Evolutionary conservation across 768 basidiomycete species (phyloP), one percentile per base, ranked within the genome.

Genomic region (Lactarius hengduanensis): DNA sequence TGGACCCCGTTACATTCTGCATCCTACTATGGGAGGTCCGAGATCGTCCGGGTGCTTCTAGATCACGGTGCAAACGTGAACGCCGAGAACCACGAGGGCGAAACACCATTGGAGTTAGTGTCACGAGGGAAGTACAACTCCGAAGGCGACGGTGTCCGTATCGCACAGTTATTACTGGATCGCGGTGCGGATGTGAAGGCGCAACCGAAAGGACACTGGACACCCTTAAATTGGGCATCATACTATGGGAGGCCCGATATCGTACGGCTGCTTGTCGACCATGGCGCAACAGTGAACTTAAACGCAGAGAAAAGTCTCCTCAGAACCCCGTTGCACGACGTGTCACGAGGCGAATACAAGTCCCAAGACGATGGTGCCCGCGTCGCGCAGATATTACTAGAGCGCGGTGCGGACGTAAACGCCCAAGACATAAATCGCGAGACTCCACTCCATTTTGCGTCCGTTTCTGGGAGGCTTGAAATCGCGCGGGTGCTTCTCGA

Each of bases 1-100:
- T 53, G 50, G 50, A 53, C 50, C 13, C 22, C 50, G 50, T 53
- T 53, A 53, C 50, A 53, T 53, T 22, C 50, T 26, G 50, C 50
- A 2, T 53, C 50, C 1, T 26, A 13, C 13, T 6, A 6, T 7
- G 50, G 50, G 22, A 53, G 9, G 26, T 7, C 6, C 22, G 50
- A 26, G 5, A 53, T 53, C 22, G 50, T 26, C 10, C 50, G n/a
- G 11, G 13, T 53, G 5, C 22, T 53, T 53, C 50, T 53, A 5
- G 26, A 26, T 5, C 50, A 53, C 1, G 50, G 26, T 7, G 50
- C 50, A 53, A 53, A 53, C 13, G 22, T 7, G 22, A 53, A 53
- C 22, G 50, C 26, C 26, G 5, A 53, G 22, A 53, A 26, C 50
- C 11, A 15, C 6, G 4, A 26, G 10, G 5, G 6, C 50, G 13